A percentile compares a stretch with the other conserved stretches of the same genome.
phyloP scores from a whole-genome alignment of 768 basidiomycete genomes.

The Heimioporus sp. region DNA sequence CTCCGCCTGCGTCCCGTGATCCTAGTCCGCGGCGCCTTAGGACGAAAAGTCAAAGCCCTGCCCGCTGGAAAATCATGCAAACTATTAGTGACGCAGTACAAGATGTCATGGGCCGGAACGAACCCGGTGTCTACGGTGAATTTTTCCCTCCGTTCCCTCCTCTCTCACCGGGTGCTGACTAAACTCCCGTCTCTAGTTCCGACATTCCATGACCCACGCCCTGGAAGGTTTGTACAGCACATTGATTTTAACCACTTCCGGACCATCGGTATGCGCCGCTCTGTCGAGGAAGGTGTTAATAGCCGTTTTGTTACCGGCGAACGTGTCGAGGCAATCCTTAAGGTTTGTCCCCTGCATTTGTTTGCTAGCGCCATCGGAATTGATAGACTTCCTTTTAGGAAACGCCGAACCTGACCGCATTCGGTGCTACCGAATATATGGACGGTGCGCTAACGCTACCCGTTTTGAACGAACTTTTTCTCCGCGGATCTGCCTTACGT shows the following conservation, averaged over 20 bases:
- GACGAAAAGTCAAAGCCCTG: constrained; percentile 76
- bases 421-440: constrained; percentile 99
- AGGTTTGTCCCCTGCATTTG: constrained; percentile 41
- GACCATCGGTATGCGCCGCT: constrained; percentile 93
- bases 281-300: constrained; percentile 83
- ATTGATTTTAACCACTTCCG: constrained; percentile 97
- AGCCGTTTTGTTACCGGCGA: constrained; percentile 93
- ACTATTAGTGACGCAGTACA: constrained; percentile 79
- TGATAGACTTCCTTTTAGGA: constrained; percentile 48
- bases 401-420: constrained; percentile 79
- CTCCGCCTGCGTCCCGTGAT: constrained; percentile 79
- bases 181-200: constrained; percentile 47
- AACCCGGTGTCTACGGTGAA: constrained; percentile 73
- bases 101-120: constrained; percentile 57
- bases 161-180: constrained; percentile 2
- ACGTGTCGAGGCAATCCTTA: constrained; percentile 73
- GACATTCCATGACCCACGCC: constrained; percentile 63
- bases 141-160: constrained; percentile 8
- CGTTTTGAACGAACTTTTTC: constrained; percentile 86
- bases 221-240: constrained; percentile 80
- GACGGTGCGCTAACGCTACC: constrained; percentile 84
- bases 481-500: constrained; percentile 75
- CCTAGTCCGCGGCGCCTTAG: constrained; percentile 77
- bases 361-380: too few relatives aligned
- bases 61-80: constrained; percentile 79